phyloP scores from a whole-genome alignment of 2,329 filamentous ascomycete species.

The Lachnellula cervina region DNA sequence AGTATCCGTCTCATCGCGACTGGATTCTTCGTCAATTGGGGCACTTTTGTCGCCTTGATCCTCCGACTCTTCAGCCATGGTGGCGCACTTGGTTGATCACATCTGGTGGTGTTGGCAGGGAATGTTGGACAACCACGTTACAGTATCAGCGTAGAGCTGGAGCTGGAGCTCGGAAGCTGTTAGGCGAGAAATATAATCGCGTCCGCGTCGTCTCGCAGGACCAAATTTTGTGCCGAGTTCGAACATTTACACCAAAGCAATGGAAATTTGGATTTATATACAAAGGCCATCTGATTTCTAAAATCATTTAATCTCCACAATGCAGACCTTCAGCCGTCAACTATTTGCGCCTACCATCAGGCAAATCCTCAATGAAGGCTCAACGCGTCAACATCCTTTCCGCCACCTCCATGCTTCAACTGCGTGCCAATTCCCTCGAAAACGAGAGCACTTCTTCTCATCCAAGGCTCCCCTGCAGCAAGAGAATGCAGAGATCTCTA shows the following conservation, averaged over 20 bases:
- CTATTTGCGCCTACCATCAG: conserved; percentile 11
- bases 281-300: background rate
- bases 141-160: conserved; percentile 22
- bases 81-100: conserved; percentile 26
- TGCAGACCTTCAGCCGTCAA: conserved; percentile 24
- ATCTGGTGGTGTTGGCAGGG: conserved; percentile 28
- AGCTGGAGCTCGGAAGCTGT: conserved; percentile 7
- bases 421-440: conserved; percentile 39
- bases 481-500: conserved; percentile 8
- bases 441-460: conserved; percentile 57
- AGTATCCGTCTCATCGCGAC: conserved; percentile 17
- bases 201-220: background rate
- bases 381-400: conserved; percentile 19
- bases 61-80: conserved; percentile 30
- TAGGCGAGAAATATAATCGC: background rate
- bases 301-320: conserved; percentile 2
- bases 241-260: background rate
- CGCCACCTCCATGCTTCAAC: conserved; percentile 45
- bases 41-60: conserved; percentile 25
- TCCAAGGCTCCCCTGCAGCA: conserved; percentile 54
- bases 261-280: background rate
- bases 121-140: conserved; percentile 18
- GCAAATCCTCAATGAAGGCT: conserved; percentile 16
- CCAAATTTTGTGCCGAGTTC: background rate
- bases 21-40: conserved; percentile 18